These are phyloP conservation scores for Fusarium anguioides DNA, from an alignment of 2,329 filamentous ascomycete species.

Conservation along the genomic window DNA sequence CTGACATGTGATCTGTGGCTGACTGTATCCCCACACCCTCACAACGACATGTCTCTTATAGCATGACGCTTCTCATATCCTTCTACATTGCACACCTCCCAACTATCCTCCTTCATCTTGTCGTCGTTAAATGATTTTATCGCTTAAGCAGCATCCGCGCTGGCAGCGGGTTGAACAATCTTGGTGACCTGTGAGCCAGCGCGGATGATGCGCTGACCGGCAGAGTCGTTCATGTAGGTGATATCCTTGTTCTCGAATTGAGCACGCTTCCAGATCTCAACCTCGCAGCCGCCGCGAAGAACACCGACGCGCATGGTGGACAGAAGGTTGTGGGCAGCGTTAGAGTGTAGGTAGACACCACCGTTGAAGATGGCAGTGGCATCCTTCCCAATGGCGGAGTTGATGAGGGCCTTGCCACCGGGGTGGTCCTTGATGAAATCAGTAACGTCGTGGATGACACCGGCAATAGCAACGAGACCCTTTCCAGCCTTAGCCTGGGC, in stretches of 20 bases:
- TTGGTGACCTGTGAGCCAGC: slow-evolving; percentile 89
- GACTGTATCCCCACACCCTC: slow-evolving; percentile 21
- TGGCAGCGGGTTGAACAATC: slow-evolving; percentile 80
- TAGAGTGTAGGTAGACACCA: slow-evolving; percentile 89
- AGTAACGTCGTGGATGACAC: slow-evolving; percentile 86
- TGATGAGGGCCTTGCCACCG: slow-evolving; percentile 90
- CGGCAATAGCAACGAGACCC: slow-evolving; percentile 80
- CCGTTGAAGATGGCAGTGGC: slow-evolving; percentile 93
- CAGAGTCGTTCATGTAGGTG: slow-evolving; percentile 81
- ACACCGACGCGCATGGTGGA: slow-evolving; percentile 91
- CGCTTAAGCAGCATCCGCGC: slow-evolving; percentile 81
- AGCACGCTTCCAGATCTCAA: slow-evolving; percentile 92
- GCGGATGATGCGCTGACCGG: slow-evolving; percentile 84
- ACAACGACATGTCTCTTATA: slow-evolving; percentile 30
- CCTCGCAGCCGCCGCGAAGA: slow-evolving; percentile 86
- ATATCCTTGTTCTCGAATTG: slow-evolving; percentile 87
- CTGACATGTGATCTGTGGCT: slow-evolving; percentile 38
- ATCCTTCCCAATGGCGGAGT: slow-evolving; percentile 84
- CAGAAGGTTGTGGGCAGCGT: slow-evolving; percentile 88
- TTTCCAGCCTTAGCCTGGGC: slow-evolving; percentile 80
- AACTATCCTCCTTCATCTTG: slow-evolving; percentile 35
- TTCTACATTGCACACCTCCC: slow-evolving; percentile 26
- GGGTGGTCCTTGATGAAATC: slow-evolving; percentile 90
- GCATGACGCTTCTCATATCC: slow-evolving; percentile 16
- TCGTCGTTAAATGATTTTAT: slow-evolving; percentile 20